Evolutionary conservation across 2,329 filamentous ascomycete genomes (phyloP).

Genomic region (Colletotrichum simmondsii): DNA sequence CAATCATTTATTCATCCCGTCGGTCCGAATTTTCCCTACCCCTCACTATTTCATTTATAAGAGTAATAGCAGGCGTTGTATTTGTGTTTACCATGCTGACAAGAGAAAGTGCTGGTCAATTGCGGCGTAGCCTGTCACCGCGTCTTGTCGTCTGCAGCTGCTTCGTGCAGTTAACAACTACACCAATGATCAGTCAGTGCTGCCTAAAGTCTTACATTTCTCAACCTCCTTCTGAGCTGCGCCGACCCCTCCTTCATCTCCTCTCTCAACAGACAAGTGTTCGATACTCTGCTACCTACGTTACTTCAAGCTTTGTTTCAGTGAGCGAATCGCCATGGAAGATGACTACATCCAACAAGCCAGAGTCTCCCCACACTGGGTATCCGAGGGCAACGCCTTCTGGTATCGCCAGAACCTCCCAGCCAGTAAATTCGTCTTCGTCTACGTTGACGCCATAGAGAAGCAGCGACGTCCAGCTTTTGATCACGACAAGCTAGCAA

Average conservation of each 20-base stretch:
- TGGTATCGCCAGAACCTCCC: constrained; percentile 39
- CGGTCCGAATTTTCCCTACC: neutral
- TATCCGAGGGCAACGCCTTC: constrained; percentile 36
- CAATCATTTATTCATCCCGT: neutral
- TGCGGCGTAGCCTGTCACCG: neutral
- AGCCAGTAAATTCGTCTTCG: constrained; percentile 36
- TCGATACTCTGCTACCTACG: neutral
- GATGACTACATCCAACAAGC: constrained; percentile 3
- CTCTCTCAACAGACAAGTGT: neutral
- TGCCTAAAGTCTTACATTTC: neutral
- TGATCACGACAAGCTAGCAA: constrained; percentile 38
- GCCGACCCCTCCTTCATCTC: neutral
- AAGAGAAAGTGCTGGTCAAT: neutral
- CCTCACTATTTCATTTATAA: neutral
- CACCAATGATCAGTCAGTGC: neutral
- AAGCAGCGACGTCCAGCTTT: constrained; percentile 36
- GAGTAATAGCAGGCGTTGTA: neutral
- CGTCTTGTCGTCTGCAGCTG: neutral
- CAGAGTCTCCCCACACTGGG: constrained; percentile 39
- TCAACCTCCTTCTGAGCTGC: neutral
- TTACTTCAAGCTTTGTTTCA: neutral
- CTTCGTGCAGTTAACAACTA: neutral
- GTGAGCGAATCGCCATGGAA: neutral
- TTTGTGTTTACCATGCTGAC: neutral
- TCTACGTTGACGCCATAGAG: constrained; percentile 36